Percentiles rank a stretch among this genome's conserved stretches.
phyloP scores from a whole-genome alignment of 371 early-diverging fungal genomes.

The Synchytrium microbalum region DNA sequence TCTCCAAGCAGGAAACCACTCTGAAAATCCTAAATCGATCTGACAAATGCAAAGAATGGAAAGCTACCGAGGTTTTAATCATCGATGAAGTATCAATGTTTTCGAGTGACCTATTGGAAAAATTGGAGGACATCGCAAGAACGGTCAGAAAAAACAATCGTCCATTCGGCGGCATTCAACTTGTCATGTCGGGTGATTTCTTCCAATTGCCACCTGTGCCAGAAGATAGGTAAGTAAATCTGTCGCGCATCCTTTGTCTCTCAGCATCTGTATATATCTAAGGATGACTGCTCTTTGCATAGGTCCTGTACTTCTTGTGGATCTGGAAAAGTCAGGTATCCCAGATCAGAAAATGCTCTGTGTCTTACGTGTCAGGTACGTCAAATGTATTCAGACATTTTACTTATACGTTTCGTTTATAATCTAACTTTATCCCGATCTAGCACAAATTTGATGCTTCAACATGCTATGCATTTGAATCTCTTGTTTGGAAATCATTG shows the following conservation, averaged over 20 bases:
- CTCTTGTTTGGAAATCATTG: neutral
- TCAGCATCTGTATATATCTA: neutral
- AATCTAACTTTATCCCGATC: too few species aligned
- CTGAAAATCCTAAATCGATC: neutral
- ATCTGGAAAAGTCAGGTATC: neutral
- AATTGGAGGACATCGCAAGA: slow-evolving; percentile 19
- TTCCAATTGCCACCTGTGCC: slow-evolving; percentile 53
- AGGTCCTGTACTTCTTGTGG: neutral
- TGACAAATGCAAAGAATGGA: slow-evolving; percentile 6
- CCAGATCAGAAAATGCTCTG: neutral
- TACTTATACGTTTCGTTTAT: too few species aligned
- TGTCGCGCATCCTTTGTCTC: too few species aligned
- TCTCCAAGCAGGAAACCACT: slow-evolving; percentile 8
- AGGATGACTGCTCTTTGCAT: neutral
- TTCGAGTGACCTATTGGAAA: slow-evolving; percentile 19
- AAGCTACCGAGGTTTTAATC: slow-evolving; percentile 30
- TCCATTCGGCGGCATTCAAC: slow-evolving; percentile 54
- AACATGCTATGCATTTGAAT: neutral
- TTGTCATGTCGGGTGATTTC: slow-evolving; percentile 52
- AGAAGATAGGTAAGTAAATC: too few species aligned
- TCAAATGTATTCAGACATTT: too few species aligned
- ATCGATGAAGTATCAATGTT: slow-evolving; percentile 57
- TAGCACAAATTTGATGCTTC: neutral
- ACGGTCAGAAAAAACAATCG: slow-evolving; percentile 19
- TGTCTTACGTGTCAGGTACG: neutral